Percentiles rank a stretch among this genome's conserved stretches.
Conservation (phyloP, 768 basidiomycete genomes). For the Phaeotremella fagi region DNA sequence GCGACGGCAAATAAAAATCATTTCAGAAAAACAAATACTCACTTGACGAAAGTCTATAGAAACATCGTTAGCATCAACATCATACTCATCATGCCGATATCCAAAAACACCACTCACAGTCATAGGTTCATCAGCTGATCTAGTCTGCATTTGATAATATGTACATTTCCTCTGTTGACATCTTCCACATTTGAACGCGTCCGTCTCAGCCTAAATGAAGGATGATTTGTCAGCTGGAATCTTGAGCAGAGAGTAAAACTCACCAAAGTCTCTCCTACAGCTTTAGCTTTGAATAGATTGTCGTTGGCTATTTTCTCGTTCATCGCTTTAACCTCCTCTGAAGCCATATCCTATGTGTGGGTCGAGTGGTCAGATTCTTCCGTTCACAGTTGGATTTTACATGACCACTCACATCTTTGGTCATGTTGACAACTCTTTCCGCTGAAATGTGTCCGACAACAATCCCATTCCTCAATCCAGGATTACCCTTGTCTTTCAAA, state of each 20-base stretch:
- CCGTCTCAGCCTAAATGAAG: slow-evolving; percentile 76
- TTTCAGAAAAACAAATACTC: not conserved
- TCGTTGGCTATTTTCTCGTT: slow-evolving; percentile 75
- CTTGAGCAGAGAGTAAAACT: not conserved
- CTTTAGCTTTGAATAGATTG: slow-evolving; percentile 85
- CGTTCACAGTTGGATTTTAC: too few species aligned
- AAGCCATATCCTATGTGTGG: slow-evolving; percentile 78
- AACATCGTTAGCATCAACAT: too few species aligned
- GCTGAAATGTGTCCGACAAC: slow-evolving; percentile 73
- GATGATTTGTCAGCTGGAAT: too few species aligned
- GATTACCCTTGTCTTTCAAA: slow-evolving; percentile 92
- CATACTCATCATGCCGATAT: too few species aligned
- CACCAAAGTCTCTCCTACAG: slow-evolving; percentile 63
- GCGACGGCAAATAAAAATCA: not conserved
- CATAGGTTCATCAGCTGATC: slow-evolving; percentile 98
- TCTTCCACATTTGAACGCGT: slow-evolving; percentile 91
- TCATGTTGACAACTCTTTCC: slow-evolving; percentile 70
- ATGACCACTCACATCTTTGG: slow-evolving; percentile 60
- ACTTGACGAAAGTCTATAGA: slow-evolving; percentile 1
- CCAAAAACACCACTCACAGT: slow-evolving; percentile 73
- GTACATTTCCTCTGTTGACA: slow-evolving; percentile 79
- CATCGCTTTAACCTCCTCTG: slow-evolving; percentile 79
- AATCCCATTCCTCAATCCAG: slow-evolving; percentile 73
- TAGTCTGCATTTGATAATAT: slow-evolving; percentile 93
- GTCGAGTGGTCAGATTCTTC: not conserved